A percentile compares a stretch with the other conserved stretches of the same genome.
phyloP scores from a whole-genome alignment of 1,139 yeast genomes.

The Suhomyces choctaworum region DNA sequence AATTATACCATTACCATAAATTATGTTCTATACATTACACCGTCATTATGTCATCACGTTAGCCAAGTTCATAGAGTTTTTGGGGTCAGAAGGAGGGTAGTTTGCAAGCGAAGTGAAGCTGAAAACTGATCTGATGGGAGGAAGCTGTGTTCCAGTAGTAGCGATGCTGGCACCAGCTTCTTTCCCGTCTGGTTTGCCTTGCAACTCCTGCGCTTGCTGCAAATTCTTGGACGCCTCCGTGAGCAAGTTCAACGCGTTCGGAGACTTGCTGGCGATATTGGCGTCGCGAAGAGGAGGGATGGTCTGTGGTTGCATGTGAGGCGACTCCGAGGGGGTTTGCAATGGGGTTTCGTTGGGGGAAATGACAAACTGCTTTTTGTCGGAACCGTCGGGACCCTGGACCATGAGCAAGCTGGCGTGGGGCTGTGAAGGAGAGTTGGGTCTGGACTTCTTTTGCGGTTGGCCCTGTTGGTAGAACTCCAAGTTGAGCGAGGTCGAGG shows the following conservation, averaged over 20 bases:
- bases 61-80: conserved; percentile 17
- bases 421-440: conserved; percentile 37
- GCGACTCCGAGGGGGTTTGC: conserved; percentile 48
- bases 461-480: conserved; percentile 25
- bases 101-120: conserved; percentile 24
- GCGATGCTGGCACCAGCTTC: conserved; percentile 30
- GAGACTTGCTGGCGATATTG: conserved; percentile 2
- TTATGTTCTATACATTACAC: not conserved
- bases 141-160: conserved; percentile 42
- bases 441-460: conserved; percentile 39
- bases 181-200: conserved; percentile 5
- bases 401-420: conserved; percentile 14
- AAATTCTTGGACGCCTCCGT: conserved; percentile 27
- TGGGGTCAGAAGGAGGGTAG: conserved; percentile 15
- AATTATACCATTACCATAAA: not conserved
- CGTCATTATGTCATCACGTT: conserved; percentile 15
- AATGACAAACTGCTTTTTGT: conserved; percentile 19
- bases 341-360: conserved; percentile 43
- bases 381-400: conserved; percentile 5
- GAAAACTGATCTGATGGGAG: conserved; percentile 46
- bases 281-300: not conserved
- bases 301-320: conserved; percentile 34
- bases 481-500: conserved; percentile 29
- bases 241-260: conserved; percentile 19
- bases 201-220: conserved; percentile 16